Evolutionary conservation across 164 flowering plant genomes (phyloP).

Genomic region (Litsea cubeba): DNA sequence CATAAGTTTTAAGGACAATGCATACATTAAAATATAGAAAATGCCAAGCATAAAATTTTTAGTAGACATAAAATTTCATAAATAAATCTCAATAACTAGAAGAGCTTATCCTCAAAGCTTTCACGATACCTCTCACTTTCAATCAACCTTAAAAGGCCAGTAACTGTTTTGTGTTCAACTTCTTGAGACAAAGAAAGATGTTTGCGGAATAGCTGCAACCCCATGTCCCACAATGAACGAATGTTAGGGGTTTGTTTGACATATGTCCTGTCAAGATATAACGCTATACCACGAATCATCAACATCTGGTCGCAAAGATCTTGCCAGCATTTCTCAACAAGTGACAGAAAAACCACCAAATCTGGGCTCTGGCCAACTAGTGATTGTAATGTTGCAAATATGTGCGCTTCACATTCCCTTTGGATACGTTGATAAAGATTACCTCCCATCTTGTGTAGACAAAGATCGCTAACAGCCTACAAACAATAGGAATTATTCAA

Average conservation of each 20-base stretch:
- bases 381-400: slow-evolving; percentile 57
- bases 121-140: slow-evolving; percentile 80
- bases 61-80: not conserved
- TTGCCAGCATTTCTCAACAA: slow-evolving; percentile 96
- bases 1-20: not conserved
- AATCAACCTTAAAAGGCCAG: slow-evolving; percentile 89
- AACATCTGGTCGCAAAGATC: slow-evolving; percentile 94
- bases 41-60: not conserved
- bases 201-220: slow-evolving; percentile 89
- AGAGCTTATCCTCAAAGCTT: not conserved
- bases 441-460: slow-evolving; percentile 92
- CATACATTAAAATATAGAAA: not conserved
- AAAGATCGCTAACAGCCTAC: slow-evolving; percentile 89
- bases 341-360: slow-evolving; percentile 82
- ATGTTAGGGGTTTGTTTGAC: slow-evolving; percentile 86
- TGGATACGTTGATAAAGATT: slow-evolving; percentile 82
- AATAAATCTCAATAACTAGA: not conserved
- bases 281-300: slow-evolving; percentile 96
- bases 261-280: slow-evolving; percentile 89
- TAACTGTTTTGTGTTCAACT: slow-evolving; percentile 97
- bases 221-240: slow-evolving; percentile 98
- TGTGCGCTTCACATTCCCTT: slow-evolving; percentile 79
- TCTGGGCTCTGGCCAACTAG: slow-evolving; percentile 97
- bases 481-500: slow-evolving; percentile 9
- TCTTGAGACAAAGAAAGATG: slow-evolving; percentile 78